Conservation (phyloP, 2,329 filamentous ascomycete genomes). For the Colletotrichum cordylinicola region DNA sequence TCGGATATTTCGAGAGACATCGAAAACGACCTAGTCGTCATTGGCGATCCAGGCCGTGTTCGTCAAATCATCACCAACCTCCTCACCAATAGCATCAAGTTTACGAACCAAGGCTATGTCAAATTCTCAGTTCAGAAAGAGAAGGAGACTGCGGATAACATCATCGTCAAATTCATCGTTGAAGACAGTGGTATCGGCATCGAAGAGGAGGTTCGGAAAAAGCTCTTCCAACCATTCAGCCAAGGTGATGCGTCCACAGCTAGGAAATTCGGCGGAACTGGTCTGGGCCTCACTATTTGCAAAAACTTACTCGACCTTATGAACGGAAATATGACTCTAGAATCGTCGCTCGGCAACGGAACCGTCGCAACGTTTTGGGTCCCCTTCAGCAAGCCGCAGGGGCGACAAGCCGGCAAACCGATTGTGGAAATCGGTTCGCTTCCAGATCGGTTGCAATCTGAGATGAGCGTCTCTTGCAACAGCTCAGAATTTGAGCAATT, state of each 20-base stretch:
- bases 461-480: constrained; percentile 69
- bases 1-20: constrained; percentile 69
- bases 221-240: constrained; percentile 80
- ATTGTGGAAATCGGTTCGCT: constrained; percentile 68
- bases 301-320: constrained; percentile 83
- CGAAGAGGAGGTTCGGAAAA: constrained; percentile 75
- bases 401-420: constrained; percentile 38
- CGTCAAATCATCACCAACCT: constrained; percentile 85
- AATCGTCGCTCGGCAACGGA: constrained; percentile 70
- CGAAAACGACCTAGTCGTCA: constrained; percentile 74
- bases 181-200: constrained; percentile 85
- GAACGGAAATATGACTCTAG: constrained; percentile 75
- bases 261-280: constrained; percentile 79
- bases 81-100: constrained; percentile 79
- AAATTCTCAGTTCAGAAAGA: constrained; percentile 69
- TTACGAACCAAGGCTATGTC: constrained; percentile 72
- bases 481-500: constrained; percentile 67
- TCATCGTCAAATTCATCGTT: constrained; percentile 74
- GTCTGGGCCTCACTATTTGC: constrained; percentile 79
- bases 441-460: constrained; percentile 70
- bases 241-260: constrained; percentile 84
- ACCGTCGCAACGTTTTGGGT: constrained; percentile 81
- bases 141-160: constrained; percentile 66
- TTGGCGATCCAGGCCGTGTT: constrained; percentile 84
- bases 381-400: constrained; percentile 75